These are phyloP conservation scores for Amphibolis antarctica DNA, from an alignment of 106 monocot genomes.

Conservation along the genomic window DNA sequence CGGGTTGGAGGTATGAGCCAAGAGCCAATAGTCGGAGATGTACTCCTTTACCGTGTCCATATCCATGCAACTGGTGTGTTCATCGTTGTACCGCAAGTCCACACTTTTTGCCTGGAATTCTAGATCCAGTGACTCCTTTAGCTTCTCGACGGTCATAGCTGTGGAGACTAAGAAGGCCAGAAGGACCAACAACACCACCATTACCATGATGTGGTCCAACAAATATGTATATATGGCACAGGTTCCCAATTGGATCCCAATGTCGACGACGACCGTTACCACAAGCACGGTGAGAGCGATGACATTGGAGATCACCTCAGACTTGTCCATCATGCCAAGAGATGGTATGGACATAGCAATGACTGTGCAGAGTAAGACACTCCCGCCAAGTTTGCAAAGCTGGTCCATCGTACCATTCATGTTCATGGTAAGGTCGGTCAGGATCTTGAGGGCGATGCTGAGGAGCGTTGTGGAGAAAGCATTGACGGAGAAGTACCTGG, in stretches of 20 bases:
- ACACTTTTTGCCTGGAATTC: not conserved
- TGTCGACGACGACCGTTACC: slow-evolving; percentile 13
- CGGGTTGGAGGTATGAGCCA: slow-evolving; percentile 17
- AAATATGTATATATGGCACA: slow-evolving; percentile 1
- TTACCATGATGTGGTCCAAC: slow-evolving; percentile 2
- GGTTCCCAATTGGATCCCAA: slow-evolving; percentile 14
- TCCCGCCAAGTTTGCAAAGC: slow-evolving; percentile 20
- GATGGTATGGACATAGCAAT: slow-evolving; percentile 22
- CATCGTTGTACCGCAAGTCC: not conserved
- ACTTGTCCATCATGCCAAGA: slow-evolving; percentile 9
- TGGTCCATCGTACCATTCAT: slow-evolving; percentile 9
- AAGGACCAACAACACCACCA: not conserved
- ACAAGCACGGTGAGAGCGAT: slow-evolving; percentile 10
- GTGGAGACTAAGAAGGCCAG: slow-evolving; percentile 1
- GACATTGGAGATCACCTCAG: not conserved
- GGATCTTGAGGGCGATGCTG: slow-evolving; percentile 12
- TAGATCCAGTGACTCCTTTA: not conserved
- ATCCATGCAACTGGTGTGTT: not conserved
- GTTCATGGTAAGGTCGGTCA: slow-evolving; percentile 14
- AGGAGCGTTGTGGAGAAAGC: not conserved
- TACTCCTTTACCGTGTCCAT: not conserved
- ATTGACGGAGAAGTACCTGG: not conserved
- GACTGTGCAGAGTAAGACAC: slow-evolving; percentile 9
- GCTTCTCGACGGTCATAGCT: not conserved
- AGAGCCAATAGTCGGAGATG: slow-evolving; percentile 6